Evolutionary conservation across 768 basidiomycete genomes (phyloP).

Genomic region (Russula earlei): DNA sequence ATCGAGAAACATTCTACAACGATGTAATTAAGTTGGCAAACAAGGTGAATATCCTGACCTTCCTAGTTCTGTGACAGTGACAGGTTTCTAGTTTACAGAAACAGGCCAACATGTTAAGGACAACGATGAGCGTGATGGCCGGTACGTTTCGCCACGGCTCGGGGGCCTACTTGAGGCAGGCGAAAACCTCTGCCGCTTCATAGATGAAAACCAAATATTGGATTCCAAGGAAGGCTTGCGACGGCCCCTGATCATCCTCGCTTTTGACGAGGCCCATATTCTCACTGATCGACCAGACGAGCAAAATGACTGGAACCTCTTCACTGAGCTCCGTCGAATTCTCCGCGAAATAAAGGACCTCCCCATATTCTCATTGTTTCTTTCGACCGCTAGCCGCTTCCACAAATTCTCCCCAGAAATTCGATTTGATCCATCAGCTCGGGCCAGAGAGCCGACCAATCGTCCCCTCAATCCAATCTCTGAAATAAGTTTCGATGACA

Average conservation of each 20-base stretch:
- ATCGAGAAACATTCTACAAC: background rate
- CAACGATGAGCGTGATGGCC: too few species aligned
- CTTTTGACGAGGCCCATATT: background rate
- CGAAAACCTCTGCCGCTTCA: too few species aligned
- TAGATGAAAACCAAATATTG: too few species aligned
- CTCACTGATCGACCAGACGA: background rate
- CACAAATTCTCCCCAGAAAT: background rate
- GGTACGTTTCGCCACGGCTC: too few species aligned
- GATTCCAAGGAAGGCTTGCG: background rate
- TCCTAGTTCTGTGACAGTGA: background rate
- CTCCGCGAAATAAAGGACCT: background rate
- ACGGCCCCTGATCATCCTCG: background rate
- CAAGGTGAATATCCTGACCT: background rate
- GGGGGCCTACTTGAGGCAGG: background rate
- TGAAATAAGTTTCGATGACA: too few species aligned
- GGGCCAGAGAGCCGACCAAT: background rate
- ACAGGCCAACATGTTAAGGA: too few species aligned
- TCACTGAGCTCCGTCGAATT: background rate
- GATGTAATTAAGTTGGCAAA: background rate
- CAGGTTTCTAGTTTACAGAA: too few species aligned
- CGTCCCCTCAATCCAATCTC: background rate
- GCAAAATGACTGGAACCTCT: background rate
- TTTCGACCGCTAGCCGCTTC: background rate
- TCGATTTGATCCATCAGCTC: background rate
- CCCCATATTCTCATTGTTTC: background rate